Base-by-base conservation (phyloP, 352 stramenopile genomes). In the Phytophthora fragariaefolia region DNA sequence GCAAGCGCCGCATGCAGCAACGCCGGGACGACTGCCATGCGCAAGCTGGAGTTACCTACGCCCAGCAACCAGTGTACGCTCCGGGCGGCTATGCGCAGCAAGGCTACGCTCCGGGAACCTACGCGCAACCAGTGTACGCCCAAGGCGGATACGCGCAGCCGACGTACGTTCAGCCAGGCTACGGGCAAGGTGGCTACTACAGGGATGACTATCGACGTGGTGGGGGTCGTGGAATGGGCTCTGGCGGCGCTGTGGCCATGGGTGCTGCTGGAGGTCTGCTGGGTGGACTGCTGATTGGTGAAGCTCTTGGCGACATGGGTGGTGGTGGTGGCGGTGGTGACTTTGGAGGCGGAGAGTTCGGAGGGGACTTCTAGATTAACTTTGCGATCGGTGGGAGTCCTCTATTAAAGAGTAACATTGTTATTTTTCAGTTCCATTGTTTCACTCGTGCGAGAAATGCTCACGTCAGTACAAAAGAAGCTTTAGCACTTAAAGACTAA, bases 61-160 rank as follows among this genome's bases (percentile, higher is more conserved):
- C 42, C 13, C 58, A 66, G 53, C 70, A 83, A 27, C 57, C 66
- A 13, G 69, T 77, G 30, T 80, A 79, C 53, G 66, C 65, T 12
- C 62, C 71, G 46, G 63, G 63, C 4, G 74, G 50, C 3, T 85
- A 83, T 24, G 27, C 48, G 1, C 76, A 81, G 45, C 68, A 74
- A 20, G 61, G 53, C 3, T 84, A 79, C 32, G 69, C 62, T 17
- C 65, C 72, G 18, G 70, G 71, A 5, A 61, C 48, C 2, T 88
- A 91, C 34, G 57, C 55, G 4, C 79, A 75, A 42, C 78, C 69
- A 22, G 78, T 74, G 4, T 82, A 82, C 40, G 73, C 70, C 2
- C 76, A 74, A 32, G 64, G 66, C 28, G 62, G 53, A 0, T 87
- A 85, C 45, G 63, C 66, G 8, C 69, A 76, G 32, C 62, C 74